These are phyloP conservation scores for Ophiobolus disseminans DNA, from an alignment of 2,329 filamentous ascomycete species.

Conservation along the genomic window DNA sequence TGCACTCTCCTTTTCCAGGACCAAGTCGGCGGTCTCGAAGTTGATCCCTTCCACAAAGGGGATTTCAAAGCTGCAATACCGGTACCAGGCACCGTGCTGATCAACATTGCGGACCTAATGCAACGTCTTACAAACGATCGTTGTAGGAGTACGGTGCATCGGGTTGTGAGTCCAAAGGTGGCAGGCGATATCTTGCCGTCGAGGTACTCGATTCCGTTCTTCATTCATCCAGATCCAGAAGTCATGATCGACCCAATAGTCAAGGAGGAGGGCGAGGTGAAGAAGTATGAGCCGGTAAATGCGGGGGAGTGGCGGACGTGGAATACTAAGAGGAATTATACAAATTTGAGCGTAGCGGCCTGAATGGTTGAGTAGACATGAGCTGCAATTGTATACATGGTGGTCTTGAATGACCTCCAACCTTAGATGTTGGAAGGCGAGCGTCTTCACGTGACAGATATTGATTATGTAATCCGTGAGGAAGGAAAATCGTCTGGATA, in stretches of 20 bases:
- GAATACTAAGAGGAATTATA: slow-evolving; percentile 41
- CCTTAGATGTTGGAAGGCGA: no score
- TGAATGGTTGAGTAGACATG: no score
- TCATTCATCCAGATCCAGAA: slow-evolving; percentile 47
- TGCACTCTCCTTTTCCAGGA: slow-evolving; percentile 51
- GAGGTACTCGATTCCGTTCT: slow-evolving; percentile 51
- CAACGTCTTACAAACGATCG: slow-evolving; percentile 36
- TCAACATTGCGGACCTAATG: slow-evolving; percentile 36
- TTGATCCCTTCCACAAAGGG: slow-evolving; percentile 35
- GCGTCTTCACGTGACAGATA: no score
- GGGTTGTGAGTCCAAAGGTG: slow-evolving; percentile 43
- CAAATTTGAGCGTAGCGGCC: neutral
- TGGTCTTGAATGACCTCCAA: no score
- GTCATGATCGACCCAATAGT: slow-evolving; percentile 45
- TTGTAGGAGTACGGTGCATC: slow-evolving; percentile 47
- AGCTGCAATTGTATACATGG: no score
- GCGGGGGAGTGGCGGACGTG: slow-evolving; percentile 45
- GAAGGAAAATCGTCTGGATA: no score
- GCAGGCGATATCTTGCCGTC: slow-evolving; percentile 35
- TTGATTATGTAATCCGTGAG: no score
- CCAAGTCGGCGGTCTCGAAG: slow-evolving; percentile 47
- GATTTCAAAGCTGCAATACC: slow-evolving; percentile 35
- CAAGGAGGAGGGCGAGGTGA: slow-evolving; percentile 39
- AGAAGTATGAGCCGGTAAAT: slow-evolving; percentile 48
- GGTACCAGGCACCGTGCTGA: slow-evolving; percentile 30